These are phyloP conservation scores for Nitzschia sp. DNA, from an alignment of 108 stramenopile genomes.

Conservation along the genomic window DNA sequence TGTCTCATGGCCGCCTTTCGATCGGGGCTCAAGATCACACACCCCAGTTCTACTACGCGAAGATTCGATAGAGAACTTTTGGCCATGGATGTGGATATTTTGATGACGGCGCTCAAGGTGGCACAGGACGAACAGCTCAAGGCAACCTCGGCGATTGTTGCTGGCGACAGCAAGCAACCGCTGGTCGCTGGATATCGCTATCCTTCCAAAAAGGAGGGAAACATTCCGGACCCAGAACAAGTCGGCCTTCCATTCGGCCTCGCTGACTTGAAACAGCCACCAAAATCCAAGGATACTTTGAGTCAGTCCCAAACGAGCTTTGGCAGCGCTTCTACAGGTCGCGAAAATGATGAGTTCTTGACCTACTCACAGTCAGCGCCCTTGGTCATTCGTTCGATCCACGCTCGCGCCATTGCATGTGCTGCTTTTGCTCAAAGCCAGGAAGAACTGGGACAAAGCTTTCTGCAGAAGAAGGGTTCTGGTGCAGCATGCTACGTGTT, in stretches of 20 bases:
- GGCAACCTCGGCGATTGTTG: conserved; percentile 68
- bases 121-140: conserved; percentile 89
- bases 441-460: conserved; percentile 88
- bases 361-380: conserved; percentile 85
- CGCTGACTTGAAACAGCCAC: conserved; percentile 53
- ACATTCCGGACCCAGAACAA: conserved; percentile 74
- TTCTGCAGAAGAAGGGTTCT: conserved; percentile 74
- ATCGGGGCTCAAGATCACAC: conserved; percentile 84
- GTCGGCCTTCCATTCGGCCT: conserved; percentile 84
- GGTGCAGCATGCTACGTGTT: conserved; percentile 82
- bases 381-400: conserved; percentile 76
- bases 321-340: conserved; percentile 15
- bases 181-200: conserved; percentile 40
- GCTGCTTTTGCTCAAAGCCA: conserved; percentile 83
- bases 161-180: conserved; percentile 75
- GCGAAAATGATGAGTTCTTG: conserved; percentile 64
- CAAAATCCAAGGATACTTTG: conserved; percentile 36
- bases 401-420: conserved; percentile 85
- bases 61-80: conserved; percentile 78
- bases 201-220: conserved; percentile 58
- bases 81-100: conserved; percentile 87
- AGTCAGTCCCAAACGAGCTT: conserved; percentile 42
- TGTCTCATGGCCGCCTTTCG: conserved; percentile 84
- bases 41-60: conserved; percentile 83
- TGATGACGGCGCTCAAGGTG: conserved; percentile 83